Evolutionary conservation across 495 filamentous ascomycete genomes (phyloP).

Genomic region (Parachaetomium inaequale): DNA sequence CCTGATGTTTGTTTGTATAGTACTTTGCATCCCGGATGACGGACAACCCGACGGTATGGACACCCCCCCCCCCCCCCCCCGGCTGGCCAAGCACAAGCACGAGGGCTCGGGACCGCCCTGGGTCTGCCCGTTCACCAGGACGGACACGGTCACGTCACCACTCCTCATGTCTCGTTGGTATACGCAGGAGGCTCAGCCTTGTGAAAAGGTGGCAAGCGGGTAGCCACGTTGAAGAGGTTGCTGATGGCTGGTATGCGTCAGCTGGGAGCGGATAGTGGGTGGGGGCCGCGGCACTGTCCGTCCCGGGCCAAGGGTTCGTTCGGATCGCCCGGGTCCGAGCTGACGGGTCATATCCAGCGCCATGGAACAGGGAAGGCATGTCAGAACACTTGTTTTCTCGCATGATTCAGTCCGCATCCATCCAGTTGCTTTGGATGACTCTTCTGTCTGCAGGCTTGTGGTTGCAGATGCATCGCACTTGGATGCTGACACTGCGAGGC

Average conservation of each 20-base stretch:
- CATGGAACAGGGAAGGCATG: background rate
- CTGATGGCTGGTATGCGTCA: background rate
- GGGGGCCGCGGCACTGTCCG: background rate
- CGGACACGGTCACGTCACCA: background rate
- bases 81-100: too few species aligned
- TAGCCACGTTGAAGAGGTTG: background rate
- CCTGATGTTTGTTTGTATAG: background rate
- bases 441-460: background rate
- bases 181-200: background rate
- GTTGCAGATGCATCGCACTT: background rate
- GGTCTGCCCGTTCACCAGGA: background rate
- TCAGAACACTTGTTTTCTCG: background rate
- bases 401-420: background rate
- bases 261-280: background rate
- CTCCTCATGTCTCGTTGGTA: background rate
- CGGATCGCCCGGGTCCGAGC: slow-evolving; percentile 4
- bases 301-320: background rate
- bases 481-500: background rate
- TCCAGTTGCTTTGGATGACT: background rate
- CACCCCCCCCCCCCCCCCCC: too few species aligned
- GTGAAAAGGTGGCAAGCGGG: background rate
- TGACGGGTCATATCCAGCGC: background rate
- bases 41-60: background rate
- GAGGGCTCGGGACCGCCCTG: slow-evolving; percentile 2
- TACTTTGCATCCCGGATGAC: background rate